Evolutionary conservation across 495 filamentous ascomycete genomes (phyloP).

Genomic region (Emericellopsis terricola): DNA sequence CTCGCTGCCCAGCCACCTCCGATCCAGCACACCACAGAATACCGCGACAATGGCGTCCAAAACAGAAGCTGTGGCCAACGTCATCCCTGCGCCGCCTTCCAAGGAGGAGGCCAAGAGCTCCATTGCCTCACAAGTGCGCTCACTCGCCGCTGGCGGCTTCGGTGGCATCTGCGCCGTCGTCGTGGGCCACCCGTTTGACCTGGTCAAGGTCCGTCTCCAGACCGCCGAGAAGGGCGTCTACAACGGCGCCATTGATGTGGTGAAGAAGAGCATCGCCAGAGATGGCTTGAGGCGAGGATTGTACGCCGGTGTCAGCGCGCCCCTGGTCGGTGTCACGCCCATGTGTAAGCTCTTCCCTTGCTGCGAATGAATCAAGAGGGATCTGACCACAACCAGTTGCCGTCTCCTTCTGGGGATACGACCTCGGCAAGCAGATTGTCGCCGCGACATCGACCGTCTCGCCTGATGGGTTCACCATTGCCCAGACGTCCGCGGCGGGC

Average conservation of each 20-base stretch:
- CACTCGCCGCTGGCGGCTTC: slow-evolving; percentile 75
- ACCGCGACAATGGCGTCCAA: no score
- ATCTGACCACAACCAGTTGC: slow-evolving; percentile 43
- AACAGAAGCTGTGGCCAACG: background rate
- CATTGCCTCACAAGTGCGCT: slow-evolving; percentile 40
- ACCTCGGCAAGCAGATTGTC: slow-evolving; percentile 80
- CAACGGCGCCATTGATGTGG: slow-evolving; percentile 77
- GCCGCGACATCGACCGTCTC: slow-evolving; percentile 44
- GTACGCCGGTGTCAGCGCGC: slow-evolving; percentile 94
- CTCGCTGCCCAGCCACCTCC: no score
- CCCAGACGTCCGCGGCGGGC: slow-evolving; percentile 77
- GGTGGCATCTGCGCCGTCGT: slow-evolving; percentile 89
- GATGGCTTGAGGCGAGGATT: slow-evolving; percentile 72
- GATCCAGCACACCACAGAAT: no score
- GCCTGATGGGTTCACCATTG: slow-evolving; percentile 56
- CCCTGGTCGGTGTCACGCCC: slow-evolving; percentile 85
- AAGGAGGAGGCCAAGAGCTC: slow-evolving; percentile 29
- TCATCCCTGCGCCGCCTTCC: slow-evolving; percentile 8
- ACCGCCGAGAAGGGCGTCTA: slow-evolving; percentile 92
- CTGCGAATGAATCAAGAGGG: background rate
- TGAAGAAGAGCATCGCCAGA: slow-evolving; percentile 66
- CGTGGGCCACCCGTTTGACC: slow-evolving; percentile 88
- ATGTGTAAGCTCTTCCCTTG: slow-evolving; percentile 57
- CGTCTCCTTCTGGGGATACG: slow-evolving; percentile 98
- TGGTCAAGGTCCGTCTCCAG: slow-evolving; percentile 94